phyloP scores from a whole-genome alignment of 2,329 filamentous ascomycete species.

The Phyllosticta citrichinensis region DNA sequence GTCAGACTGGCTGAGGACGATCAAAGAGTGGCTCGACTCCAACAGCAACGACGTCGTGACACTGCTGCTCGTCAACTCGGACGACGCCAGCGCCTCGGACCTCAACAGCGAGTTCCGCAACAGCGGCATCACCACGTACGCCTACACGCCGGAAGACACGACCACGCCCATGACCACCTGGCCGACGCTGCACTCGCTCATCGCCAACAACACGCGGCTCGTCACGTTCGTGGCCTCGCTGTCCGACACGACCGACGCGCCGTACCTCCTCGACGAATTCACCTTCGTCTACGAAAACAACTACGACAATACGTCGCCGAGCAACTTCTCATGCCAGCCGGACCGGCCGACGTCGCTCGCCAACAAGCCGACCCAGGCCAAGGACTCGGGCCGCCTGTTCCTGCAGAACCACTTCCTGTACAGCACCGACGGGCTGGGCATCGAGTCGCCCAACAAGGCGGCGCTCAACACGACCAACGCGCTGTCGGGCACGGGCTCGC shows the following conservation, averaged over 20 bases:
- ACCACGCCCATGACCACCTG: slow-evolving; percentile 38
- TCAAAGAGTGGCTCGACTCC: slow-evolving; percentile 54
- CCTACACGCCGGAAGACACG: slow-evolving; percentile 36
- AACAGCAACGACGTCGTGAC: slow-evolving; percentile 66
- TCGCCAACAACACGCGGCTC: slow-evolving; percentile 49
- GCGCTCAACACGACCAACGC: slow-evolving; percentile 54
- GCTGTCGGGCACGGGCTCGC: slow-evolving; percentile 43
- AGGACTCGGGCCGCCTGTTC: slow-evolving; percentile 49
- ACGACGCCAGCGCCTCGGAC: slow-evolving; percentile 41
- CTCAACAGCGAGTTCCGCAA: slow-evolving; percentile 36
- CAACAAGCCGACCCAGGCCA: slow-evolving; percentile 37
- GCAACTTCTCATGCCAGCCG: slow-evolving; percentile 58
- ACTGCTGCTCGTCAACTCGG: slow-evolving; percentile 59
- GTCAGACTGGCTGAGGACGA: slow-evolving; percentile 47
- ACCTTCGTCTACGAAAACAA: slow-evolving; percentile 57
- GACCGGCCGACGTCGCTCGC: slow-evolving; percentile 48
- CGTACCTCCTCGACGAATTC: slow-evolving; percentile 51
- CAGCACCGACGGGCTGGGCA: slow-evolving; percentile 30
- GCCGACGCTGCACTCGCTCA: slow-evolving; percentile 58
- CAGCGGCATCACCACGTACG: slow-evolving; percentile 48
- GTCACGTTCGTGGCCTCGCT: slow-evolving; percentile 53
- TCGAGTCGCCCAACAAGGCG: slow-evolving; percentile 24
- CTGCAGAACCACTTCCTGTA: slow-evolving; percentile 70
- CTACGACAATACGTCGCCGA: slow-evolving; percentile 49
- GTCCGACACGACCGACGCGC: slow-evolving; percentile 22